These are phyloP conservation scores for Centella asiatica DNA, from an alignment of 129 eudicot genomes.

Conservation along the genomic window DNA sequence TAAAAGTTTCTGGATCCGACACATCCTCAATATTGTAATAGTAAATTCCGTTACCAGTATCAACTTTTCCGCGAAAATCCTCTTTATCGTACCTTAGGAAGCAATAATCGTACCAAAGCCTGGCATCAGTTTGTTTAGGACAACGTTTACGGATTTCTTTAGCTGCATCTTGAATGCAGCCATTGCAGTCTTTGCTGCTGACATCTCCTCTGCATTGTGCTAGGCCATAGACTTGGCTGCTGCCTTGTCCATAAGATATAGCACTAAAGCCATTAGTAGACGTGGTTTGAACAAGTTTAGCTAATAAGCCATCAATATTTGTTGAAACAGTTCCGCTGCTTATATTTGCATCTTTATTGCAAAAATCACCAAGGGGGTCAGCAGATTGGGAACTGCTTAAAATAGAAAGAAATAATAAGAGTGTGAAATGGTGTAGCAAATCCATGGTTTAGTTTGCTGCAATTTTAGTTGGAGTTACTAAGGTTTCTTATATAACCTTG, in stretches of 20 bases:
- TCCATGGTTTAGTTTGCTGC: no score
- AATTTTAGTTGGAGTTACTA: no score
- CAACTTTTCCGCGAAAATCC: slow-evolving; percentile 48
- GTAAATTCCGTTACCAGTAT: slow-evolving; percentile 34
- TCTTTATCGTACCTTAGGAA: slow-evolving; percentile 43
- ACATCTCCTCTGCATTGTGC: slow-evolving; percentile 93
- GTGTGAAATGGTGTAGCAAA: slow-evolving; percentile 14
- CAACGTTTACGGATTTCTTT: slow-evolving; percentile 32
- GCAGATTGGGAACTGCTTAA: slow-evolving; percentile 36
- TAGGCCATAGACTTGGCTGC: slow-evolving; percentile 47
- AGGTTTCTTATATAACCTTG: no score
- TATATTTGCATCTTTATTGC: slow-evolving; percentile 29
- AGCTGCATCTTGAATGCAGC: slow-evolving; percentile 59
- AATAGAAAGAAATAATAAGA: slow-evolving; percentile 27
- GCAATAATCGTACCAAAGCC: slow-evolving; percentile 71
- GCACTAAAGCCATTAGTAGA: slow-evolving; percentile 35
- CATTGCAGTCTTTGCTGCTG: slow-evolving; percentile 45
- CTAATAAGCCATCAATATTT: slow-evolving; percentile 44
- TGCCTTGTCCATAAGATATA: slow-evolving; percentile 39
- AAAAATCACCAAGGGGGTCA: slow-evolving; percentile 35
- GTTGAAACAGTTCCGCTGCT: slow-evolving; percentile 18
- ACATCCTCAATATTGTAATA: slow-evolving; percentile 41
- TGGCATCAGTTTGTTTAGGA: slow-evolving; percentile 50
- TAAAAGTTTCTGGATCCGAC: slow-evolving; percentile 41
- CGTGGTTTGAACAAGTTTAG: slow-evolving; percentile 32